These are phyloP conservation scores for Pelargonium australe DNA, from an alignment of 441 rosid species.

Conservation along the genomic window DNA sequence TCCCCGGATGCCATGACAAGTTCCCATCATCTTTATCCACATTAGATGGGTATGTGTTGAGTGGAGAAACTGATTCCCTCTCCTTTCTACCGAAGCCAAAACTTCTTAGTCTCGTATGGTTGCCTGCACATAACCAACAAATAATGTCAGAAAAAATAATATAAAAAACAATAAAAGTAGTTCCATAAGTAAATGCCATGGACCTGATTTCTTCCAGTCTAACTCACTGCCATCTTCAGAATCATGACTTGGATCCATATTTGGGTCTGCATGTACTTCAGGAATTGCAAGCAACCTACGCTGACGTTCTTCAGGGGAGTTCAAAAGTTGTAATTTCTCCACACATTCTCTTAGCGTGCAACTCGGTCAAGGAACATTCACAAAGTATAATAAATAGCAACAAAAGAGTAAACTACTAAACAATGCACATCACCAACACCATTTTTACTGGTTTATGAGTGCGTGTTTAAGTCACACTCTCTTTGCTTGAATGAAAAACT, in stretches of 20 bases:
- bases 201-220: conserved; percentile 50
- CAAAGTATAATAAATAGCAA: conserved; percentile 16
- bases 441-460: not conserved
- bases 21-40: conserved; percentile 33
- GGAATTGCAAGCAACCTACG: conserved; percentile 64
- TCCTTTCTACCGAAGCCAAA: conserved; percentile 31
- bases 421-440: conserved; percentile 16
- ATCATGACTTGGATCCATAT: conserved; percentile 44
- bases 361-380: conserved; percentile 56
- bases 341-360: conserved; percentile 79
- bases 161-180: conserved; percentile 16
- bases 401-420: conserved; percentile 11
- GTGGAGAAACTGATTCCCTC: conserved; percentile 25
- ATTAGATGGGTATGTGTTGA: conserved; percentile 20
- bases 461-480: not conserved
- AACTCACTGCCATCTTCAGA: conserved; percentile 41
- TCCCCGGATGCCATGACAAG: conserved; percentile 25
- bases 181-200: conserved; percentile 14
- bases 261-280: conserved; percentile 59
- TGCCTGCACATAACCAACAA: conserved; percentile 41
- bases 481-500: not conserved
- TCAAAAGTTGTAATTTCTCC: conserved; percentile 70
- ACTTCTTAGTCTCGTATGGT: conserved; percentile 25
- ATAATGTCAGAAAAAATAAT: conserved; percentile 18
- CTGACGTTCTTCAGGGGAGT: conserved; percentile 65